These are phyloP conservation scores for Arabidopsis hybrid DNA, from an alignment of 441 rosid genomes.

Conservation along the genomic window DNA sequence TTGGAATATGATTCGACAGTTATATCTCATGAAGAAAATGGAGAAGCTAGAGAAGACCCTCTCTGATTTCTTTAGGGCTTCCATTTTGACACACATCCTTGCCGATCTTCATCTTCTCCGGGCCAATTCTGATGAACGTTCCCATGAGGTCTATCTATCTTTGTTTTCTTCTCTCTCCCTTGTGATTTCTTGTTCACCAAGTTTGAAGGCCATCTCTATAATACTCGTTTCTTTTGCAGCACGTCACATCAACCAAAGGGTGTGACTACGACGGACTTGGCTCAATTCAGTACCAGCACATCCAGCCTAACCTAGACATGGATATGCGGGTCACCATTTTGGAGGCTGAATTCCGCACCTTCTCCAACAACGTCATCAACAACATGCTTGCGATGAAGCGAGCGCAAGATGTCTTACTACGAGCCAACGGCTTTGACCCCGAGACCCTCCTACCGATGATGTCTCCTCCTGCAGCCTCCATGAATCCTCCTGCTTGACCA, in stretches of 20 bases:
- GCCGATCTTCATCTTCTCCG: constrained; percentile 76
- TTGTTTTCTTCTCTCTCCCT: no score
- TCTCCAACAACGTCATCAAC: neutral
- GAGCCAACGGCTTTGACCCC: neutral
- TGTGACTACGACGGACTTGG: neutral
- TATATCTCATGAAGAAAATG: constrained; percentile 63
- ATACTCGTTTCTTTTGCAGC: neutral
- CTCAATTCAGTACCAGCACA: neutral
- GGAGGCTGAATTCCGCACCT: neutral
- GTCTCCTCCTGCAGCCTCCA: neutral
- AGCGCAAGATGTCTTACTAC: neutral
- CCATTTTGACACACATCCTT: constrained; percentile 56
- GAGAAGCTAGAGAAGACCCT: constrained; percentile 68
- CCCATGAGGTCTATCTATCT: constrained; percentile 47
- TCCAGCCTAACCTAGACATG: neutral
- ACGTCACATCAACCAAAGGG: neutral
- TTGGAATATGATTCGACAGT: constrained; percentile 69
- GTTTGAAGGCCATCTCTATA: neutral
- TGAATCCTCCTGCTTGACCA: neutral
- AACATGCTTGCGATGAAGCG: neutral
- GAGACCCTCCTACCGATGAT: neutral
- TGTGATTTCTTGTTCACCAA: neutral
- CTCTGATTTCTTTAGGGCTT: constrained; percentile 48
- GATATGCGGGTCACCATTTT: neutral
- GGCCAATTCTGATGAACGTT: constrained; percentile 51